phyloP scores from a whole-genome alignment of 2,329 filamentous ascomycete genomes.

The Drechslerella coelobrocha region DNA sequence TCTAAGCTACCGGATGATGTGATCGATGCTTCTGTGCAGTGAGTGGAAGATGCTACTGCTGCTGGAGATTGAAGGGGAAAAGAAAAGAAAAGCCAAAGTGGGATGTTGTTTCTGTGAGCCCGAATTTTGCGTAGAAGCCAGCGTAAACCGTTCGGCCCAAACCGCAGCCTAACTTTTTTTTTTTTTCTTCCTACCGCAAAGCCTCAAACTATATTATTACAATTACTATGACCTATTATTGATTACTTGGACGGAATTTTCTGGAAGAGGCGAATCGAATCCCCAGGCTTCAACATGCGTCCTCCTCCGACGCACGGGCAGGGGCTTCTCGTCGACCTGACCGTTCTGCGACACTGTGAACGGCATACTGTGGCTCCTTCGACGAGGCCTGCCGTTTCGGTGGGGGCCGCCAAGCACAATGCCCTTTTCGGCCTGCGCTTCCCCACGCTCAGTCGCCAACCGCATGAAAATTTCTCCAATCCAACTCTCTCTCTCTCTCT shows the following conservation, averaged over 20 bases:
- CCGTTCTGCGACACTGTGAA: constrained; percentile 11
- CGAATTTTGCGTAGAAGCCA: constrained; percentile 18
- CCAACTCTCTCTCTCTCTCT: background rate
- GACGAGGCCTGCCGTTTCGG: background rate
- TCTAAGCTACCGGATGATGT: background rate
- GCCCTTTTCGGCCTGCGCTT: constrained; percentile 7
- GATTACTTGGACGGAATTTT: constrained; percentile 24
- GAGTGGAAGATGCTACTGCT: background rate
- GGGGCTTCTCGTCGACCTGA: background rate
- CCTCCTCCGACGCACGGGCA: background rate
- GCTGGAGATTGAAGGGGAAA: background rate
- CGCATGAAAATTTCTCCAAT: constrained; percentile 48
- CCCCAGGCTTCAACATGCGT: background rate
- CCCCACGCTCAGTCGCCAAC: constrained; percentile 12
- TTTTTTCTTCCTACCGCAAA: no score
- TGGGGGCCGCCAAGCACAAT: constrained; percentile 13
- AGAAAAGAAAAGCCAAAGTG: background rate
- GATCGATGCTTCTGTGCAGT: background rate
- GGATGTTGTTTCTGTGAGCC: constrained; percentile 1
- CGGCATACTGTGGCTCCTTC: constrained; percentile 43
- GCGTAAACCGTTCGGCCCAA: constrained; percentile 32
- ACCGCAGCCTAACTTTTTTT: no score
- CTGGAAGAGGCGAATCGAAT: constrained; percentile 29
- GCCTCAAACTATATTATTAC: no score
- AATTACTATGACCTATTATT: background rate